phyloP scores from a whole-genome alignment of 495 filamentous ascomycete genomes.

The Darksidea phi region DNA sequence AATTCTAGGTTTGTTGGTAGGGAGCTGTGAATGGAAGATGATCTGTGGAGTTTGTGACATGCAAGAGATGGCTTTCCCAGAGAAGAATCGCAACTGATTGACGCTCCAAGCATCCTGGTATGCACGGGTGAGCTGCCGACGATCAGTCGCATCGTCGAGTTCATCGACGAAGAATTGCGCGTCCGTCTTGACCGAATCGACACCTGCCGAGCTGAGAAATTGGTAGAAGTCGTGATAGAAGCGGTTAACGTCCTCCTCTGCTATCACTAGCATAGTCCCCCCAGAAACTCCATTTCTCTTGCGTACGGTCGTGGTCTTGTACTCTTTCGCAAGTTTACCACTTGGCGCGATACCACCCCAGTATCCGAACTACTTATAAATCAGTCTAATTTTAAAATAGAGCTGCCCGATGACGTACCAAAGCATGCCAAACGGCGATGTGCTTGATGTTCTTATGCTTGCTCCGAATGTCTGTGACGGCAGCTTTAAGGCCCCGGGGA shows the following conservation, averaged over 20 bases:
- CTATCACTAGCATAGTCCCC: conserved; percentile 71
- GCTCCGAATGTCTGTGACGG: conserved; percentile 64
- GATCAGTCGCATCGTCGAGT: conserved; percentile 62
- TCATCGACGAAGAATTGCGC: conserved; percentile 84
- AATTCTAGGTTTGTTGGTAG: conserved; percentile 64
- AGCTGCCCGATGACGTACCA: conserved; percentile 45
- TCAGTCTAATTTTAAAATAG: background rate
- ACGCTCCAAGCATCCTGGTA: conserved; percentile 89
- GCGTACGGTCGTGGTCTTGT: conserved; percentile 71
- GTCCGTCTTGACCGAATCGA: conserved; percentile 88
- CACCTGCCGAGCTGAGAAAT: conserved; percentile 65
- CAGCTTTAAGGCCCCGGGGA: conserved; percentile 70
- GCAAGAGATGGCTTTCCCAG: conserved; percentile 77
- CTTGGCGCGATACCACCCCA: conserved; percentile 83
- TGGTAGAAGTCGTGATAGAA: conserved; percentile 93
- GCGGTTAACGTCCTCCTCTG: conserved; percentile 64
- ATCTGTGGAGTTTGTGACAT: conserved; percentile 85
- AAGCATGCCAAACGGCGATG: conserved; percentile 91
- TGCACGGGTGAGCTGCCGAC: conserved; percentile 63
- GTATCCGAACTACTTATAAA: conserved; percentile 64
- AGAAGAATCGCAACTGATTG: conserved; percentile 72
- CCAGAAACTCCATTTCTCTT: conserved; percentile 54
- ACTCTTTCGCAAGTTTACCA: conserved; percentile 69
- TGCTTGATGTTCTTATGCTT: conserved; percentile 73
- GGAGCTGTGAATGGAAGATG: conserved; percentile 79